These are phyloP conservation scores for Candida neerlandica DNA, from an alignment of 1,139 yeast genomes.

Conservation along the genomic window DNA sequence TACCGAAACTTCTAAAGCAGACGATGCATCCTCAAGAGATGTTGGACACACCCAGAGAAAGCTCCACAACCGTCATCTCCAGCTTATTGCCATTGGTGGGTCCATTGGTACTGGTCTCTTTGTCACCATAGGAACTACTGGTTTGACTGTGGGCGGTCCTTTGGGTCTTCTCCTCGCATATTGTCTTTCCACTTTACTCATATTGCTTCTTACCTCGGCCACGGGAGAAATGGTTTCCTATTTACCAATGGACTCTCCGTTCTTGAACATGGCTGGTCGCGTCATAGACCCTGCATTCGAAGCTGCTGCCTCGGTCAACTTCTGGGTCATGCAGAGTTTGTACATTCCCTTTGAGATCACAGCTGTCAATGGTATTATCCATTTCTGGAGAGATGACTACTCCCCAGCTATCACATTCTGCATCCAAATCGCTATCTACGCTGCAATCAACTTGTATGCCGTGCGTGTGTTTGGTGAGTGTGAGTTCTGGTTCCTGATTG, in stretches of 20 bases:
- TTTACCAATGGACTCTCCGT: constrained; percentile 70
- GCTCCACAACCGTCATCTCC: constrained; percentile 52
- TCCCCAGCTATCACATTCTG: constrained; percentile 66
- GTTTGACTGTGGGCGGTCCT: constrained; percentile 50
- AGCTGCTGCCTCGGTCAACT: constrained; percentile 79
- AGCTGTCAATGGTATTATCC: constrained; percentile 75
- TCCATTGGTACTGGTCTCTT: constrained; percentile 68
- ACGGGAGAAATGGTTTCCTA: constrained; percentile 86
- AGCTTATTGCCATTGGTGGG: constrained; percentile 67
- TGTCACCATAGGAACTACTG: constrained; percentile 45
- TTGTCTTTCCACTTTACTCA: constrained; percentile 50
- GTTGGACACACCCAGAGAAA: constrained; percentile 10
- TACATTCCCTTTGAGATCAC: constrained; percentile 82
- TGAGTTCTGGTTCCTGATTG: constrained; percentile 79
- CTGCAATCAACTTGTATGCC: constrained; percentile 67
- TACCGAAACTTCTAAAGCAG: no score
- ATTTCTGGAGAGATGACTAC: constrained; percentile 78
- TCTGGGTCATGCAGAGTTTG: constrained; percentile 74
- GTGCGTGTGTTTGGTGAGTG: constrained; percentile 76
- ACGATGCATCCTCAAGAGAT: no score
- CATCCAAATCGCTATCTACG: constrained; percentile 64
- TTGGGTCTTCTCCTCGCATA: constrained; percentile 46
- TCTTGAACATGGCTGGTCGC: constrained; percentile 56
- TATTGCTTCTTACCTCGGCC: constrained; percentile 64
- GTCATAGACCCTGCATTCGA: constrained; percentile 70